A percentile compares a stretch with the other conserved stretches of the same genome.
phyloP scores from a whole-genome alignment of 805 yeast species.

The Yarrowia keelungensis region DNA sequence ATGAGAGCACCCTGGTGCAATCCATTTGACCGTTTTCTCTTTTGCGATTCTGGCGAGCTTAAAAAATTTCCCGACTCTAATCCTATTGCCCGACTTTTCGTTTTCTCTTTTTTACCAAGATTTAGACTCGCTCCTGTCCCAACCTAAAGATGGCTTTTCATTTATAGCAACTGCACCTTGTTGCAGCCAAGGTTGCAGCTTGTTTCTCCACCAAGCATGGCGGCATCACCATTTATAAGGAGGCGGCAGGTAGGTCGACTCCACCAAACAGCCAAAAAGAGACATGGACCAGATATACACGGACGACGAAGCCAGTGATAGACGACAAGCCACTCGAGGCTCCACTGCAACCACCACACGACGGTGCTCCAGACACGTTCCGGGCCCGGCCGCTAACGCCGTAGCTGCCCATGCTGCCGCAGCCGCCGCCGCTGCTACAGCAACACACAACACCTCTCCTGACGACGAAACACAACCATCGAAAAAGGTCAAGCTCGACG shows the following conservation, averaged over 20 bases:
- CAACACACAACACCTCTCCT: constrained; percentile 16
- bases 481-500: constrained; percentile 26
- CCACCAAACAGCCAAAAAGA: background rate
- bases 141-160: constrained; percentile 22
- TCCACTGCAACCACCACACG: constrained; percentile 13
- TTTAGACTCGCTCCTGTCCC: constrained; percentile 24
- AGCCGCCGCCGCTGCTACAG: constrained; percentile 5
- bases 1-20: constrained; percentile 1
- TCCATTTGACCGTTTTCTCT: constrained; percentile 20
- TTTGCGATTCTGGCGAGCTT: constrained; percentile 20
- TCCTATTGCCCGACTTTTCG: background rate
- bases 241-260: constrained; percentile 17
- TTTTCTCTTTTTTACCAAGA: background rate
- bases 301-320: constrained; percentile 33
- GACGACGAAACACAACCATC: constrained; percentile 24
- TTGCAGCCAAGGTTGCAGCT: constrained; percentile 33
- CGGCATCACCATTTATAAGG: constrained; percentile 35
- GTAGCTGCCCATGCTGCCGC: constrained; percentile 14
- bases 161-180: constrained; percentile 38
- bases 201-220: constrained; percentile 33
- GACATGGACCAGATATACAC: constrained; percentile 36
- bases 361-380: constrained; percentile 28
- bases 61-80: constrained; percentile 29
- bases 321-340: constrained; percentile 35
- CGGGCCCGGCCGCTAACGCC: constrained; percentile 8